phyloP scores from a whole-genome alignment of 2,329 filamentous ascomycete genomes.

The Colletotrichum viniferum region DNA sequence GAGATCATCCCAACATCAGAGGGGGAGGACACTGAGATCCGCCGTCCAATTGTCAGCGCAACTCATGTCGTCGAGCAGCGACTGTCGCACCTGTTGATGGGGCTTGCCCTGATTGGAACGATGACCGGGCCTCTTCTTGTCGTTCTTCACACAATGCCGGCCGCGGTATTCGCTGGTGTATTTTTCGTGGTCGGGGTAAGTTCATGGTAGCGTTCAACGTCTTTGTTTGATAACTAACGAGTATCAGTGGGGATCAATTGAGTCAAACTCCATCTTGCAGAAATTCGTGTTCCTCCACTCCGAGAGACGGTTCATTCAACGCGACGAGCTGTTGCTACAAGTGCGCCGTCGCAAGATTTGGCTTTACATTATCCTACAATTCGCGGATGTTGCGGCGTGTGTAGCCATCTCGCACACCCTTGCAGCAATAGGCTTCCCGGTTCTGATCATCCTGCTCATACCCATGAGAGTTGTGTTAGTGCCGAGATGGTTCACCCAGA shows the following conservation, averaged over 20 bases:
- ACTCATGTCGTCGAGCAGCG: conserved; percentile 60
- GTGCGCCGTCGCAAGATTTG: conserved; percentile 49
- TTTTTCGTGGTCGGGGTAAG: conserved; percentile 61
- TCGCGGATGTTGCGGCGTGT: conserved; percentile 54
- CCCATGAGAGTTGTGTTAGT: conserved; percentile 55
- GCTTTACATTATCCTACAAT: conserved; percentile 55
- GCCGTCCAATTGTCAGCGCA: conserved; percentile 45
- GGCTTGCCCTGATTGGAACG: conserved; percentile 52
- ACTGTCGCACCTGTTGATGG: conserved; percentile 59
- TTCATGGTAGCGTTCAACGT: no score
- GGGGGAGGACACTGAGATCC: conserved; percentile 42
- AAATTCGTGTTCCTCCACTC: conserved; percentile 41
- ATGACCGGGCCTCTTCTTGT: conserved; percentile 39
- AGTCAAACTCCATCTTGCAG: conserved; percentile 56
- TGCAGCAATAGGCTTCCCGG: conserved; percentile 62
- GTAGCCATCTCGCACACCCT: conserved; percentile 65
- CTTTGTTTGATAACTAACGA: background rate
- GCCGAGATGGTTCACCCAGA: conserved; percentile 51
- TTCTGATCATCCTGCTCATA: conserved; percentile 61
- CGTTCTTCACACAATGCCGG: conserved; percentile 58
- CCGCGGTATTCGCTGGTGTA: conserved; percentile 57
- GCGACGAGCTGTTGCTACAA: conserved; percentile 47
- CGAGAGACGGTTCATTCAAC: conserved; percentile 51
- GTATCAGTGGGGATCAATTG: conserved; percentile 48
- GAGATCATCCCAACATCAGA: conserved; percentile 46